Conservation (phyloP, 768 basidiomycete species). For the Boletus edulis region DNA sequence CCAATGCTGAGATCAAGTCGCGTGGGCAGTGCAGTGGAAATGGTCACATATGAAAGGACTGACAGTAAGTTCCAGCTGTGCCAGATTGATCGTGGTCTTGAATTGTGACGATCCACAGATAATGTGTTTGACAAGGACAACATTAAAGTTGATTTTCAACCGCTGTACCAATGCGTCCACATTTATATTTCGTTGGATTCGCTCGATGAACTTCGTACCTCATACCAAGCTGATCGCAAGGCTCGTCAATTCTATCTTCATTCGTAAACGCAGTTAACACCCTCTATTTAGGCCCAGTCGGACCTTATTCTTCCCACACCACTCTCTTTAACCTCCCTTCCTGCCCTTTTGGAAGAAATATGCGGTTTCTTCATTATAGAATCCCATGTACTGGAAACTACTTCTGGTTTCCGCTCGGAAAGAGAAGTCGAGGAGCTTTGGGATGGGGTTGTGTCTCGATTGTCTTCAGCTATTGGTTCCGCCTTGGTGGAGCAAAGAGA, state of each 20-base stretch:
- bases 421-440: slow-evolving; percentile 94
- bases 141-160: slow-evolving; percentile 88
- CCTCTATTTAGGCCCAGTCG: slow-evolving; percentile 78
- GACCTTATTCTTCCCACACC: slow-evolving; percentile 86
- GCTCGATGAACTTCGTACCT: slow-evolving; percentile 85
- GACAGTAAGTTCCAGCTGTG: slow-evolving; percentile 65
- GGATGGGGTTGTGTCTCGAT: slow-evolving; percentile 77
- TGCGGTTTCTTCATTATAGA: slow-evolving; percentile 98
- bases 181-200: slow-evolving; percentile 91
- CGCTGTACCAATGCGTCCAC: slow-evolving; percentile 94
- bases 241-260: slow-evolving; percentile 33
- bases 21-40: slow-evolving; percentile 89
- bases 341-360: slow-evolving; percentile 85
- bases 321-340: slow-evolving; percentile 62
- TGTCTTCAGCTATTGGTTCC: slow-evolving; percentile 71
- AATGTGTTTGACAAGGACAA: slow-evolving; percentile 91
- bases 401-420: slow-evolving; percentile 85
- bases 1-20: slow-evolving; percentile 70
- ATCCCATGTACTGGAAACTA: slow-evolving; percentile 85
- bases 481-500: slow-evolving; percentile 73
- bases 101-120: slow-evolving; percentile 43
- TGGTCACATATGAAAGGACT: slow-evolving; percentile 89
- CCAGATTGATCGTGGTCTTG: slow-evolving; percentile 3
- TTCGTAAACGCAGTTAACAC: slow-evolving; percentile 18
- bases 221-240: slow-evolving; percentile 97